Evolutionary conservation across 257 asterid species (phyloP).

Genomic region (Jacaranda copaia): DNA sequence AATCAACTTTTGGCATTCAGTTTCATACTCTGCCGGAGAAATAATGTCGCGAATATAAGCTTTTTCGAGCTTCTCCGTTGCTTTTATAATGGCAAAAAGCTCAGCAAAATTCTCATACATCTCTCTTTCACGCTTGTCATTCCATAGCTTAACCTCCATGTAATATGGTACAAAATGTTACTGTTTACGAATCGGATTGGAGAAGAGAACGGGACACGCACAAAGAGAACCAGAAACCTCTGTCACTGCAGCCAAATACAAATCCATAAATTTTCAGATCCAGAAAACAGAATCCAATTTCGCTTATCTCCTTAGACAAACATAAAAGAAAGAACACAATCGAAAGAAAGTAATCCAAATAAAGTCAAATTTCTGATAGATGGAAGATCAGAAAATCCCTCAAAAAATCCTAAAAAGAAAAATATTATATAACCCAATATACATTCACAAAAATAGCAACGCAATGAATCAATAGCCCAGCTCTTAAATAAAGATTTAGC

Average conservation of each 20-base stretch:
- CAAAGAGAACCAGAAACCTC: conserved; percentile 56
- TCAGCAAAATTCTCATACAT: conserved; percentile 91
- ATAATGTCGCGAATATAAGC: conserved; percentile 86
- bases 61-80: conserved; percentile 91
- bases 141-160: conserved; percentile 99
- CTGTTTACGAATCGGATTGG: conserved; percentile 49
- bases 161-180: not conserved
- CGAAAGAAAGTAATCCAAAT: not conserved
- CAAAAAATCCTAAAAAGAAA: not conserved
- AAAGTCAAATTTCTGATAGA: not conserved
- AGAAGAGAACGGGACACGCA: conserved; percentile 99
- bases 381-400: not conserved
- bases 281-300: not conserved
- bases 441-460: not conserved
- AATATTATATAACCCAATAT: not conserved
- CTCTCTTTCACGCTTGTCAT: conserved; percentile 97
- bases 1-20: conserved; percentile 80
- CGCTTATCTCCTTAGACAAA: not conserved
- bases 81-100: conserved; percentile 89
- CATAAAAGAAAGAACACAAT: not conserved
- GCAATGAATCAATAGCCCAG: not conserved
- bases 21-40: conserved; percentile 68
- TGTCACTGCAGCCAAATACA: conserved; percentile 47
- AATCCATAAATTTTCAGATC: conserved; percentile 13
- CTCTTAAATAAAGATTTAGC: not conserved